Evolutionary conservation across 1,139 yeast species (phyloP).

Genomic region (Kodamaea anthophila): DNA sequence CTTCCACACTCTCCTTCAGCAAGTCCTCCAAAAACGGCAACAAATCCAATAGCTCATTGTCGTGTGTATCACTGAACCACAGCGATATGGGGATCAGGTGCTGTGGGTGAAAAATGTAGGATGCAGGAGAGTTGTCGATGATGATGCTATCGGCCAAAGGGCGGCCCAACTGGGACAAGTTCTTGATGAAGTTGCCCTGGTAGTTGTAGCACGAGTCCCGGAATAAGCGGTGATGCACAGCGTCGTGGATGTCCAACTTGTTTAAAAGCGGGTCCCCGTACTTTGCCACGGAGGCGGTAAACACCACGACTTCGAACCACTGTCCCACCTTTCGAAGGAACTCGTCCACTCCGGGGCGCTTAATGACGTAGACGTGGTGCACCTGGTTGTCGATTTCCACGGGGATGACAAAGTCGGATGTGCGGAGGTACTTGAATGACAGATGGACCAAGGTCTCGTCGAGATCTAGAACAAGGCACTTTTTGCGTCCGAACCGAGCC

Average conservation of each 20-base stretch:
- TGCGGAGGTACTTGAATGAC: conserved; percentile 82
- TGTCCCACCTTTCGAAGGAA: conserved; percentile 79
- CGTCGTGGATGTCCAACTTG: conserved; percentile 65
- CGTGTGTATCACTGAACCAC: conserved; percentile 98
- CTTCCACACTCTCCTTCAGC: conserved; percentile 62
- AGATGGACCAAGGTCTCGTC: conserved; percentile 97
- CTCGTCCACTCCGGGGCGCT: conserved; percentile 97
- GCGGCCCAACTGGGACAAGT: conserved; percentile 88
- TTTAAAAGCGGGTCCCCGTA: conserved; percentile 95
- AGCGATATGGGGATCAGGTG: conserved; percentile 97
- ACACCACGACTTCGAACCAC: conserved; percentile 89
- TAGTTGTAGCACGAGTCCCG: conserved; percentile 62
- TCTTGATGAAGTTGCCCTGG: conserved; percentile 92
- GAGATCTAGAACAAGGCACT: conserved; percentile 84
- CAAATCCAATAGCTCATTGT: conserved; percentile 86
- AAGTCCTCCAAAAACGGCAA: conserved; percentile 87
- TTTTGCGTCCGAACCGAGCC: conserved; percentile 43
- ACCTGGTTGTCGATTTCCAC: conserved; percentile 76
- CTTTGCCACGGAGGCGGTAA: conserved; percentile 91
- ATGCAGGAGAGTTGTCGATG: conserved; percentile 95
- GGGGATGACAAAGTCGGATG: conserved; percentile 86
- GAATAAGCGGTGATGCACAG: conserved; percentile 86
- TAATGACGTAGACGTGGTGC: conserved; percentile 92
- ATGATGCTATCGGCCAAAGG: conserved; percentile 82
- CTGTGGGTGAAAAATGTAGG: conserved; percentile 94